phyloP scores from a whole-genome alignment of 805 yeast genomes.

The Schwanniomyces pseudopolymorphus region DNA sequence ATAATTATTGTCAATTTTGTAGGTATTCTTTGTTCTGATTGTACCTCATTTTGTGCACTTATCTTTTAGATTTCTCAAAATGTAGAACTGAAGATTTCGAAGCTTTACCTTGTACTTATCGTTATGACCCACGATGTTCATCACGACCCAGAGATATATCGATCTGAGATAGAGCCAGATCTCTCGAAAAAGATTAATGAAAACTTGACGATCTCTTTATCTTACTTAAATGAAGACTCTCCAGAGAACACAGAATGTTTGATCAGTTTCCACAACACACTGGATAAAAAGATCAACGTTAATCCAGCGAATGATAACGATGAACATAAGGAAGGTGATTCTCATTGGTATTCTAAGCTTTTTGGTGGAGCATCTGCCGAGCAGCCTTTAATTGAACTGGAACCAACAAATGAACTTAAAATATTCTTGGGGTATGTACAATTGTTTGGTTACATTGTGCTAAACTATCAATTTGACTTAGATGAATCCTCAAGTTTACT shows the following conservation, averaged over 20 bases:
- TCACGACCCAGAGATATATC: not conserved
- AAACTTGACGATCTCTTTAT: conserved; percentile 18
- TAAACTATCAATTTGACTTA: conserved; percentile 33
- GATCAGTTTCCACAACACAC: conserved; percentile 21
- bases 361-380: conserved; percentile 9
- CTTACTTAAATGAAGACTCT: conserved; percentile 9
- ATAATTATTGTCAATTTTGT: not conserved
- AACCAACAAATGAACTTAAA: conserved; percentile 5
- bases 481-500: conserved; percentile 7
- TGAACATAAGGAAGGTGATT: not conserved
- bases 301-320: conserved; percentile 9
- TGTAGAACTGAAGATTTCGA: not conserved
- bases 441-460: conserved; percentile 37
- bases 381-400: not conserved
- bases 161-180: conserved; percentile 3
- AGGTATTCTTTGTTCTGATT: not conserved
- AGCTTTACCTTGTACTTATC: not conserved
- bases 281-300: conserved; percentile 10
- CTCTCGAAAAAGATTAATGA: conserved; percentile 21
- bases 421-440: conserved; percentile 39
- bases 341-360: conserved; percentile 16
- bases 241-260: conserved; percentile 17
- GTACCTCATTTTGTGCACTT: not conserved
- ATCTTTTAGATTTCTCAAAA: not conserved
- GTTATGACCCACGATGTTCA: not conserved